Conservation (phyloP, 2,329 filamentous ascomycete species). For the Colletotrichum filicis region DNA sequence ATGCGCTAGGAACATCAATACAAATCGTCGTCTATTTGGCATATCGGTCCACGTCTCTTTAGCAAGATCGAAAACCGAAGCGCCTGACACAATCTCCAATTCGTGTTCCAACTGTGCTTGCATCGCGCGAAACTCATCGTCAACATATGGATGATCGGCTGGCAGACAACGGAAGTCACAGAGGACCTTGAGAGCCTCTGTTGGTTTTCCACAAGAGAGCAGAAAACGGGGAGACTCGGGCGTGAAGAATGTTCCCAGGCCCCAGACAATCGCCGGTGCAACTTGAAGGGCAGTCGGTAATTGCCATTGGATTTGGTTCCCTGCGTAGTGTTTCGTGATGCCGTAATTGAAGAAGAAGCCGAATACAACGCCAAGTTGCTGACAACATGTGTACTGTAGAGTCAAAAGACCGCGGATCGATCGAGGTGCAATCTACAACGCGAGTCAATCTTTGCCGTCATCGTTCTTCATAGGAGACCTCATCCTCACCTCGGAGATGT, state of each 20-base stretch:
- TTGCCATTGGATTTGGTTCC: constrained; percentile 41
- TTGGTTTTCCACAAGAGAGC: constrained; percentile 36
- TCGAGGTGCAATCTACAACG: constrained; percentile 38
- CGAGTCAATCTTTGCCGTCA: too few species aligned
- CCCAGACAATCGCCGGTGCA: constrained; percentile 41
- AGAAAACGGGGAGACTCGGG: constrained; percentile 42
- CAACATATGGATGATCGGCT: constrained; percentile 42
- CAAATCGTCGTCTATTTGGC: constrained; percentile 42
- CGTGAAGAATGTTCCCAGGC: constrained; percentile 40
- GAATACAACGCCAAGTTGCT: constrained; percentile 46
- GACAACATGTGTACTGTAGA: constrained; percentile 46
- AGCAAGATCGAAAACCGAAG: constrained; percentile 42
- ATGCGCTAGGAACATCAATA: constrained; percentile 44
- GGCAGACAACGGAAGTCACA: constrained; percentile 40
- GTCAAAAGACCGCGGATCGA: constrained; percentile 46
- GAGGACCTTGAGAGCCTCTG: constrained; percentile 36
- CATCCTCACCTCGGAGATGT: constrained; percentile 40
- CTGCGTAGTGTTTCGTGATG: constrained; percentile 42
- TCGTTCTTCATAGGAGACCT: too few species aligned
- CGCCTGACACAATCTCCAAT: constrained; percentile 46
- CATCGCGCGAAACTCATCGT: constrained; percentile 42
- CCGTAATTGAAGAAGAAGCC: constrained; percentile 50
- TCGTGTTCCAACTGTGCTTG: constrained; percentile 46
- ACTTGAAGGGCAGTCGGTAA: constrained; percentile 41
- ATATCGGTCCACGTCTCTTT: constrained; percentile 46